phyloP scores from a whole-genome alignment of 768 basidiomycete genomes.

The Chlorophyllum brunneum region DNA sequence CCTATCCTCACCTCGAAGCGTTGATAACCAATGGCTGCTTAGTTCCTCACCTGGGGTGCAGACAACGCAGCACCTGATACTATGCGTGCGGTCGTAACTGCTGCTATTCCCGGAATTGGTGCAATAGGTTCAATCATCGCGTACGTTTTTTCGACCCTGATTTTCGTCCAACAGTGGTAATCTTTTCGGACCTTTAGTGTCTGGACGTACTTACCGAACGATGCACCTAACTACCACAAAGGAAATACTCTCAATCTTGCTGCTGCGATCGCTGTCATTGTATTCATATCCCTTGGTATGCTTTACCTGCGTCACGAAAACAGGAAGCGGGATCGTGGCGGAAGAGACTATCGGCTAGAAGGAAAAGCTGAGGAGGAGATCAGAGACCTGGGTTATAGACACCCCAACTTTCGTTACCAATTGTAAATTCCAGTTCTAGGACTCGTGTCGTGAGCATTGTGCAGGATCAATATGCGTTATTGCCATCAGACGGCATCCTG shows the following conservation, averaged over 20 bases:
- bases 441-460: neutral
- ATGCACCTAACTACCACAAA: slow-evolving; percentile 42
- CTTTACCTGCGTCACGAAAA: slow-evolving; percentile 41
- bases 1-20: neutral
- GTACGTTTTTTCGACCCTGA: slow-evolving; percentile 23
- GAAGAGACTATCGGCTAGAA: slow-evolving; percentile 35
- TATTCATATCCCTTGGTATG: slow-evolving; percentile 20
- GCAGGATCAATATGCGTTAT: too few species aligned
- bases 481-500: neutral
- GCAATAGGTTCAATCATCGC: slow-evolving; percentile 42
- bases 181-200: slow-evolving; percentile 24
- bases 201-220: slow-evolving; percentile 44
- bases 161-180: neutral
- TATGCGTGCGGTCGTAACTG: slow-evolving; percentile 40
- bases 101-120: slow-evolving; percentile 41
- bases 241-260: slow-evolving; percentile 45
- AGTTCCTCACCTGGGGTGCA: slow-evolving; percentile 43
- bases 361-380: slow-evolving; percentile 35
- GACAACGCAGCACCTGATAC: slow-evolving; percentile 50
- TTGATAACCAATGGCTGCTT: neutral
- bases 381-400: slow-evolving; percentile 38
- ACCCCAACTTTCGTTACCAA: slow-evolving; percentile 43
- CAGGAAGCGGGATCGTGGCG: slow-evolving; percentile 36
- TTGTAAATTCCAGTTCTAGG: too few species aligned
- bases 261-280: slow-evolving; percentile 29